Conservation (phyloP, 495 filamentous ascomycete genomes). For the Penicillium silybi region DNA sequence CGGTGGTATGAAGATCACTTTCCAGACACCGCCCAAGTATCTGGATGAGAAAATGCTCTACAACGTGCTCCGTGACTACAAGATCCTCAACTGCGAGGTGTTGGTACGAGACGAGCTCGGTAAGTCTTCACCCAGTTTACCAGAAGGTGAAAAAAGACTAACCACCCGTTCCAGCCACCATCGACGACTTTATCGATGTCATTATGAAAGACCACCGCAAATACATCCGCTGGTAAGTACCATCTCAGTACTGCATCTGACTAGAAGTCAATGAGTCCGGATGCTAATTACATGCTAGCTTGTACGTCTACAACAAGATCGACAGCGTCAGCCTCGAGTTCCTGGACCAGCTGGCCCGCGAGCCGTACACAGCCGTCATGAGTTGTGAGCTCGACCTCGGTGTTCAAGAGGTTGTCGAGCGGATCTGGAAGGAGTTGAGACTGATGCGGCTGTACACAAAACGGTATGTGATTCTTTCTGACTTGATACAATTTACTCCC, state of each 20-base stretch:
- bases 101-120: conserved; percentile 90
- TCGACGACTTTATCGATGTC: conserved; percentile 98
- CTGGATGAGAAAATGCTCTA: conserved; percentile 97
- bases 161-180: conserved; percentile 56
- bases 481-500: background rate
- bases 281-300: conserved; percentile 39
- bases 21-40: conserved; percentile 80
- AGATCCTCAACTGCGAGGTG: conserved; percentile 96
- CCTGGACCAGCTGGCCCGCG: conserved; percentile 84
- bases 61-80: conserved; percentile 96
- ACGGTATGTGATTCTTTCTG: conserved; percentile 39
- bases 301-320: conserved; percentile 99
- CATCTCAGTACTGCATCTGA: background rate
- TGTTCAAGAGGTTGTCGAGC: conserved; percentile 91
- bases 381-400: conserved; percentile 95
- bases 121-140: conserved; percentile 21
- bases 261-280: background rate
- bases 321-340: conserved; percentile 92
- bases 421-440: conserved; percentile 91
- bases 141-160: conserved; percentile 1
- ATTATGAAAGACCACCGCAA: conserved; percentile 99
- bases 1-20: conserved; percentile 98
- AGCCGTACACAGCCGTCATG: conserved; percentile 95
- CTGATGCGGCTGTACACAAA: conserved; percentile 96
- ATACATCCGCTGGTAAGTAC: conserved; percentile 75